These are phyloP conservation scores for Colletotrichum spaethianum DNA, from an alignment of 2,329 filamentous ascomycete genomes.

Conservation along the genomic window DNA sequence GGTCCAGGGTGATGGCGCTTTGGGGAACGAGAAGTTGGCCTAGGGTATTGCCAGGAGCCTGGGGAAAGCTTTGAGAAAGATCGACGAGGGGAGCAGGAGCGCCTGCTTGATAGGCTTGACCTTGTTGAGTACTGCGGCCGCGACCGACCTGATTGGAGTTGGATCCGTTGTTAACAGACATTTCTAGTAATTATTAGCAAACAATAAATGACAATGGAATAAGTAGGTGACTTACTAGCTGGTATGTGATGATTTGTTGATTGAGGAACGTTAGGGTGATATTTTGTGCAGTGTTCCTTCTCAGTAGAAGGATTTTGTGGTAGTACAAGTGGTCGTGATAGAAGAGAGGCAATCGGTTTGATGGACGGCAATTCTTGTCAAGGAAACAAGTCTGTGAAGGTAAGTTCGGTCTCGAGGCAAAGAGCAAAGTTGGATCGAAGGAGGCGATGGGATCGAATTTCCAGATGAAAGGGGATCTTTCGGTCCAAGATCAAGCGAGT, in stretches of 20 bases:
- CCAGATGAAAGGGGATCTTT: neutral
- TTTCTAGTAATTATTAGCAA: neutral
- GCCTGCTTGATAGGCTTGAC: neutral
- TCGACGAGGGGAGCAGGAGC: neutral
- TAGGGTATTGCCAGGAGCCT: neutral
- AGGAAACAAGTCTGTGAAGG: no score
- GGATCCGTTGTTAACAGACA: neutral
- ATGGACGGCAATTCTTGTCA: no score
- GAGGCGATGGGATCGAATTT: neutral
- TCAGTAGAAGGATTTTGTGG: neutral
- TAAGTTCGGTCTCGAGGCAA: no score
- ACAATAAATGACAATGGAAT: neutral
- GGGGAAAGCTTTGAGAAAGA: neutral
- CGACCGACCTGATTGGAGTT: neutral
- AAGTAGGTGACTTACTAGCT: neutral
- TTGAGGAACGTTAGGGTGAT: neutral
- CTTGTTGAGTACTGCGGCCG: neutral
- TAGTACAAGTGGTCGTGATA: neutral
- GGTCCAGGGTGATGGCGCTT: neutral
- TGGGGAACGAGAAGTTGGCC: neutral
- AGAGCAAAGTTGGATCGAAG: neutral
- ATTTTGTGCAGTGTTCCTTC: neutral
- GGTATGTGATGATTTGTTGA: neutral
- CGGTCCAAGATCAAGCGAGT: neutral
- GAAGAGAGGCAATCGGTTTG: neutral